These are phyloP conservation scores for Naganishia cerealis DNA, from an alignment of 1,284 basidiomycete genomes.

Conservation along the genomic window DNA sequence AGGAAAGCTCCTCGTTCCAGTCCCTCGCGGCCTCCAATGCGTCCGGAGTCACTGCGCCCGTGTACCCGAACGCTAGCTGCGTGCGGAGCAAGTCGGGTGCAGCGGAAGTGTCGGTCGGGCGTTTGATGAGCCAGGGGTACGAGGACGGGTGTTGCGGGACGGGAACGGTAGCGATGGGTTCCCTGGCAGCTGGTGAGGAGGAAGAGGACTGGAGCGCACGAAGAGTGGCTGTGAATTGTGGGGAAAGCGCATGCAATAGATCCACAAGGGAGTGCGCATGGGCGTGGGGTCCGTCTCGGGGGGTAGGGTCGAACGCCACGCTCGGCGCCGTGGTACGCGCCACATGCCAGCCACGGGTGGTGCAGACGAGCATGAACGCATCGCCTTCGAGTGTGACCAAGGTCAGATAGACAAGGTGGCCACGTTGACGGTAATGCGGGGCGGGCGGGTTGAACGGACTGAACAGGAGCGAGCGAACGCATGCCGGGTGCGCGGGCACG, in stretches of 20 bases:
- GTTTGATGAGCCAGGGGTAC: conserved; percentile 58
- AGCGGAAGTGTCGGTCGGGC: conserved; percentile 46
- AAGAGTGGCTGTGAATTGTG: conserved; percentile 52
- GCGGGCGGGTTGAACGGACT: conserved; percentile 63
- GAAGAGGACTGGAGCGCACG: conserved; percentile 47
- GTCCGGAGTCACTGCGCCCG: conserved; percentile 58
- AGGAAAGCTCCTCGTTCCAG: conserved; percentile 64
- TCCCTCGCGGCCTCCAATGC: conserved; percentile 60
- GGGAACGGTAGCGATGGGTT: conserved; percentile 55
- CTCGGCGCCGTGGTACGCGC: conserved; percentile 55
- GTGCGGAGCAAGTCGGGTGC: conserved; percentile 58
- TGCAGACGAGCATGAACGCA: conserved; percentile 58
- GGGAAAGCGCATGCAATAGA: conserved; percentile 57
- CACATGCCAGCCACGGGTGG: conserved; percentile 60
- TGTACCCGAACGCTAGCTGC: conserved; percentile 61
- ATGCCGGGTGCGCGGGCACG: conserved; percentile 47
- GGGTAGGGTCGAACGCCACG: conserved; percentile 54
- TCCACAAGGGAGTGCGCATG: conserved; percentile 58
- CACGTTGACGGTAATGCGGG: conserved; percentile 58
- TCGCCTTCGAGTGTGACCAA: conserved; percentile 61
- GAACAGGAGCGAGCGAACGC: conserved; percentile 57
- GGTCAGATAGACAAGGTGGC: conserved; percentile 61
- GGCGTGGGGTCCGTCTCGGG: conserved; percentile 44
- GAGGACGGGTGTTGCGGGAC: conserved; percentile 59
- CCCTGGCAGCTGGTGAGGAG: conserved; percentile 42